These are phyloP conservation scores for Anthracocystis walkeri DNA, from an alignment of 1,284 basidiomycete species.

Conservation along the genomic window DNA sequence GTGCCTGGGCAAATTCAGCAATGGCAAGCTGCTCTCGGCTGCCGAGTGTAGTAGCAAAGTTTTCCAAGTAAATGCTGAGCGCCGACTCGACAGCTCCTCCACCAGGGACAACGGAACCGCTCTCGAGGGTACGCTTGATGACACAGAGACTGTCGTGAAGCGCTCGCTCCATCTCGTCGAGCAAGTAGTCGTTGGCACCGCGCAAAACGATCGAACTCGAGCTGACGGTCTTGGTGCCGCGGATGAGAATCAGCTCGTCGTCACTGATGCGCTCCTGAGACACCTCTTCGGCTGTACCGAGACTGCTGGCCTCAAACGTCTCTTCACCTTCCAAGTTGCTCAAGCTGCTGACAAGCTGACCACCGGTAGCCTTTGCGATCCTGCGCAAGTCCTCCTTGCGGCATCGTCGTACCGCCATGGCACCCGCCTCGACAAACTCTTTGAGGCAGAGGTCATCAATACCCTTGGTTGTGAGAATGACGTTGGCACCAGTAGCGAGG, in stretches of 20 bases:
- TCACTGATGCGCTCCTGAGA: conserved; percentile 97
- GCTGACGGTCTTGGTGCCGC: conserved; percentile 96
- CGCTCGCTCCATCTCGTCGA: conserved; percentile 99
- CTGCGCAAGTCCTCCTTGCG: conserved; percentile 96
- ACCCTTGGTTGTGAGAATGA: conserved; percentile 96
- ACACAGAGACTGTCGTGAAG: conserved; percentile 94
- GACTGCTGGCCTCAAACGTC: conserved; percentile 89
- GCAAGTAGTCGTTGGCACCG: conserved; percentile 98
- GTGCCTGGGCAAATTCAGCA: conserved; percentile 93
- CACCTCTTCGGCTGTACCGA: conserved; percentile 94
- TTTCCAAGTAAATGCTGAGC: conserved; percentile 96
- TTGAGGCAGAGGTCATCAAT: conserved; percentile 98
- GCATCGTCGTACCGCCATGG: conserved; percentile 97
- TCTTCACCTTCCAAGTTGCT: conserved; percentile 98
- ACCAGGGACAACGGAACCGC: conserved; percentile 93
- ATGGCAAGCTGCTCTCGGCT: conserved; percentile 98
- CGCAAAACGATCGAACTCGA: conserved; percentile 92
- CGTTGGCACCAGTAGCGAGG: conserved; percentile 93
- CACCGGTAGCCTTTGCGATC: conserved; percentile 97
- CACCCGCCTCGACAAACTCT: conserved; percentile 98
- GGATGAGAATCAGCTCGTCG: conserved; percentile 96
- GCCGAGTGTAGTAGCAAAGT: conserved; percentile 94
- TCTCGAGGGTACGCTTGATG: conserved; percentile 97
- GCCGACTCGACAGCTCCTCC: conserved; percentile 98
- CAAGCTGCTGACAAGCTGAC: conserved; percentile 89